phyloP scores from a whole-genome alignment of 2,329 filamentous ascomycete genomes.

The Cryphonectria carpinicola region DNA sequence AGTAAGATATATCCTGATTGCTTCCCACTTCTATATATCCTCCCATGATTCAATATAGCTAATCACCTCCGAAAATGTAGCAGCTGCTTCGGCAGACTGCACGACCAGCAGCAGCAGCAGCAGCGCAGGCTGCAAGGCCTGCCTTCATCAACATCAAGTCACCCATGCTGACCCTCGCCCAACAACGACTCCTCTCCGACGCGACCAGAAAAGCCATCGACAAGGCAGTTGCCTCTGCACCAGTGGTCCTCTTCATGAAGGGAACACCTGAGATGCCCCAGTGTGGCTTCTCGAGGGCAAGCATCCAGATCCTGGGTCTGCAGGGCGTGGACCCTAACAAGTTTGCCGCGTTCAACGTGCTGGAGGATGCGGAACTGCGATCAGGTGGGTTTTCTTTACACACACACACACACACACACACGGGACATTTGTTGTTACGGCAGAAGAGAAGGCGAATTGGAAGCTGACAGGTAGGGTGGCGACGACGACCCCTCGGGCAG shows the following conservation, averaged over 20 bases:
- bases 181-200: conserved; percentile 71
- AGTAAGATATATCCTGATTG: conserved; percentile 10
- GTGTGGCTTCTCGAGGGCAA: conserved; percentile 88
- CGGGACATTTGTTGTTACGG: neutral
- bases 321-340: conserved; percentile 95
- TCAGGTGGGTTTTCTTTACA: conserved; percentile 61
- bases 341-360: conserved; percentile 97
- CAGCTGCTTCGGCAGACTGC: conserved; percentile 29
- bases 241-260: conserved; percentile 96
- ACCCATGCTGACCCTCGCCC: conserved; percentile 31
- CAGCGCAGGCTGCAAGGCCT: conserved; percentile 20
- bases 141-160: conserved; percentile 20
- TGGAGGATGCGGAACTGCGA: conserved; percentile 87
- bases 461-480: conserved; percentile 4
- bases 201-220: conserved; percentile 84
- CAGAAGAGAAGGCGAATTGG: neutral
- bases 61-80: neutral
- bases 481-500: conserved; percentile 46
- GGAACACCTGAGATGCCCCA: conserved; percentile 81
- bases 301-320: conserved; percentile 90
- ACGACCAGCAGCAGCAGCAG: conserved; percentile 15
- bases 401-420: neutral
- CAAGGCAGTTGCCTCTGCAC: conserved; percentile 82
- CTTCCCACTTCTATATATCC: too few species aligned
- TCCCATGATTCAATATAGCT: neutral